Conservation (phyloP, 1,284 basidiomycete genomes). For the Ceratobasidium sp. region DNA sequence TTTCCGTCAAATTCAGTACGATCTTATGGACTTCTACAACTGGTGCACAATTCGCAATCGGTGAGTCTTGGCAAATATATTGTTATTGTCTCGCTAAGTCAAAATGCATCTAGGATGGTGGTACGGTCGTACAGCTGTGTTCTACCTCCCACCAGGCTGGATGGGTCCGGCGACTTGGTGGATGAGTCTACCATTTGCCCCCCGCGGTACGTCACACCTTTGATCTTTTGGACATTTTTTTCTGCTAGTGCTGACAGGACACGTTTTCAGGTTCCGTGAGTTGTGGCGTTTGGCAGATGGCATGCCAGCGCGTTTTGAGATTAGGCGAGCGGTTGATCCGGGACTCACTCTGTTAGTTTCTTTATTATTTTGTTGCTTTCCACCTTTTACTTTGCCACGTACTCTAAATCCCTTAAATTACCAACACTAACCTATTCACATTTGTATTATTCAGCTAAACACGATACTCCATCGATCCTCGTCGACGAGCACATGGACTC, state of each 20-base stretch:
- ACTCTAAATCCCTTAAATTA: background rate
- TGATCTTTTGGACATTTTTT: background rate
- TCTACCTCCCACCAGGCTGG: constrained; percentile 91
- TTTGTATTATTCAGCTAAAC: constrained; percentile 27
- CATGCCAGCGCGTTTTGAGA: constrained; percentile 82
- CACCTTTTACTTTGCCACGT: background rate
- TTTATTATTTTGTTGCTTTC: background rate
- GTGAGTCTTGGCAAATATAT: background rate
- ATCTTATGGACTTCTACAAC: constrained; percentile 86
- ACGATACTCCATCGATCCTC: constrained; percentile 19
- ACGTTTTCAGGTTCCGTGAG: constrained; percentile 82
- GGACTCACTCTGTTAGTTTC: constrained; percentile 58
- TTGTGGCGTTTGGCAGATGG: constrained; percentile 92
- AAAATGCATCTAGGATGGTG: constrained; percentile 72
- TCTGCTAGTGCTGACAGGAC: constrained; percentile 4
- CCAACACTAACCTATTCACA: background rate
- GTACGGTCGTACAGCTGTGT: constrained; percentile 89
- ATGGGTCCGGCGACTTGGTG: constrained; percentile 87
- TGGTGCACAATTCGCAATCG: constrained; percentile 81
- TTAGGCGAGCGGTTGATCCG: constrained; percentile 77
- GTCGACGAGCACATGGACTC: constrained; percentile 28
- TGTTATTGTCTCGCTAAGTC: background rate
- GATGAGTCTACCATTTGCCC: constrained; percentile 85
- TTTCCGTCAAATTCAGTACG: constrained; percentile 80
- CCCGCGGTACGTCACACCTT: constrained; percentile 66